A percentile compares a stretch with the other conserved stretches of the same genome.
Evolutionary conservation across 2,329 filamentous ascomycete genomes (phyloP).

Genomic region (Aspergillus arachidicola): DNA sequence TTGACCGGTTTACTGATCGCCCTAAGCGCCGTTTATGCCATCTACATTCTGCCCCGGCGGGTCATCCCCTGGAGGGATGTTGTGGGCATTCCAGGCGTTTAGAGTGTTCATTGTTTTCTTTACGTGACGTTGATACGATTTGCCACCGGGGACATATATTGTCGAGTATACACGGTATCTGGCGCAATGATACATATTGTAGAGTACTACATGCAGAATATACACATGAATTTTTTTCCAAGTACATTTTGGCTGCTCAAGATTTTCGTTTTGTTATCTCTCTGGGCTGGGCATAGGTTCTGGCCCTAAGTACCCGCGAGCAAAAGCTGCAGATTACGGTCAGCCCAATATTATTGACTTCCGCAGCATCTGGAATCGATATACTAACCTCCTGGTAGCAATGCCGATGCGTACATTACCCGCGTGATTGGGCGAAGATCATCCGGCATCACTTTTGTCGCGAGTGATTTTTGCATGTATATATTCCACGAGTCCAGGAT

Average conservation of each 20-base stretch:
- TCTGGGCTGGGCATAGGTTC: conserved; percentile 28
- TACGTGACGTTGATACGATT: conserved; percentile 10
- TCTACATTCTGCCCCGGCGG: conserved; percentile 55
- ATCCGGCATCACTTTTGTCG: conserved; percentile 35
- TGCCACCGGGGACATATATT: not conserved
- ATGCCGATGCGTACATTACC: conserved; percentile 60
- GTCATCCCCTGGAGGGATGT: conserved; percentile 47
- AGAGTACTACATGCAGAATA: not conserved
- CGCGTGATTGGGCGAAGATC: conserved; percentile 57
- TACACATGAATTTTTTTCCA: conserved; percentile 2
- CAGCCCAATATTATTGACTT: not conserved
- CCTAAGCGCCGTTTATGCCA: conserved; percentile 50
- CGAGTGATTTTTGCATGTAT: conserved; percentile 40
- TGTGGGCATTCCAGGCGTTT: conserved; percentile 48
- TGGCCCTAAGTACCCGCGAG: conserved; percentile 35
- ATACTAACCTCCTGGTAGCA: conserved; percentile 58
- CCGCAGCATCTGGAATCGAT: not conserved
- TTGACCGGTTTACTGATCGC: conserved; percentile 55
- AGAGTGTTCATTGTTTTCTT: conserved; percentile 13
- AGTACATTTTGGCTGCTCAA: not conserved
- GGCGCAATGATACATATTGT: not conserved
- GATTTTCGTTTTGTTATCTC: not conserved
- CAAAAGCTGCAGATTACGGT: conserved; percentile 33
- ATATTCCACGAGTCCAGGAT: conserved; percentile 44
- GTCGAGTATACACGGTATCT: not conserved